A percentile compares a stretch with the other conserved stretches of the same genome.
phyloP scores from a whole-genome alignment of 345 rosid genomes.

The Lagerstroemia speciosa region DNA sequence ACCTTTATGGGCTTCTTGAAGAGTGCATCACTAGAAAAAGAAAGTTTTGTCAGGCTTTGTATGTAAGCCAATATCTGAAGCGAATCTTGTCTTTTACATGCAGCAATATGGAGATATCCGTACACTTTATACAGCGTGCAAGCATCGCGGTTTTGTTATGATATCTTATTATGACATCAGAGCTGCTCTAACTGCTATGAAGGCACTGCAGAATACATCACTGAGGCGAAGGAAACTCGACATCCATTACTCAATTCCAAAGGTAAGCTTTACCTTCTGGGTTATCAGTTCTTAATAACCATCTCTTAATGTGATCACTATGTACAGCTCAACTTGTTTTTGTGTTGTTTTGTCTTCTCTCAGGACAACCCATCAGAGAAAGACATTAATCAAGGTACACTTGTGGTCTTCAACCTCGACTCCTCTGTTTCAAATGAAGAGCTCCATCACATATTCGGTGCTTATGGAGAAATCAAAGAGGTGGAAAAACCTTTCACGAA shows the following conservation, averaged over 20 bases:
- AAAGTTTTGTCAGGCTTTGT: background rate
- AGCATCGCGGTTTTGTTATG: slow-evolving; percentile 44
- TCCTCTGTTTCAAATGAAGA: slow-evolving; percentile 27
- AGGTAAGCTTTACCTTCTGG: slow-evolving; percentile 19
- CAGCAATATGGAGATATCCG: slow-evolving; percentile 48
- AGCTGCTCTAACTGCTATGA: slow-evolving; percentile 48
- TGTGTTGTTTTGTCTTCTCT: slow-evolving; percentile 3
- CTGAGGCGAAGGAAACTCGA: slow-evolving; percentile 38
- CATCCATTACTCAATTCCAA: slow-evolving; percentile 44
- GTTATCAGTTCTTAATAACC: slow-evolving; percentile 1
- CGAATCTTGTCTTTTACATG: slow-evolving; percentile 6
- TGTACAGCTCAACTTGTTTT: background rate
- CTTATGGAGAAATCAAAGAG: slow-evolving; percentile 32
- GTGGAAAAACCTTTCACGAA: slow-evolving; percentile 10
- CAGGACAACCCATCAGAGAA: slow-evolving; percentile 29
- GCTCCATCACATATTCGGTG: slow-evolving; percentile 26
- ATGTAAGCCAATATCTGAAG: background rate
- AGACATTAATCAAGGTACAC: slow-evolving; percentile 27
- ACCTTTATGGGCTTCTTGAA: background rate
- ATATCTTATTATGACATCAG: slow-evolving; percentile 50
- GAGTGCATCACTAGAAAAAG: background rate
- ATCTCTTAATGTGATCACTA: background rate
- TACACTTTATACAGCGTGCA: slow-evolving; percentile 42
- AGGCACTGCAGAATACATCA: slow-evolving; percentile 33
- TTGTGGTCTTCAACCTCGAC: slow-evolving; percentile 27